A percentile compares a stretch with the other conserved stretches of the same genome.
Conservation (phyloP, 441 rosid species). For the Croton setiger region DNA sequence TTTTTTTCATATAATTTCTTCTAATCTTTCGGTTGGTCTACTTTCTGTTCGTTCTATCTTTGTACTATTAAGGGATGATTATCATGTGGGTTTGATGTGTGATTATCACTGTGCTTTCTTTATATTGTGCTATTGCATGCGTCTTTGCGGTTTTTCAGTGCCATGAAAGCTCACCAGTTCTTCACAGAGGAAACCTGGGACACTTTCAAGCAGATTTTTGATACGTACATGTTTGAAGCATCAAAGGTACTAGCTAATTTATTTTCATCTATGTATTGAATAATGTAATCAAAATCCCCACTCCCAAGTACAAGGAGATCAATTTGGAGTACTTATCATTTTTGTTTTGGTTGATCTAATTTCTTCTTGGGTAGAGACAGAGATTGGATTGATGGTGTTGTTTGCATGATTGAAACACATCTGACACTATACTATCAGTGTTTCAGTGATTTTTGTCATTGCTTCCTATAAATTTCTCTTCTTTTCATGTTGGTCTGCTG, state of each 20-base stretch:
- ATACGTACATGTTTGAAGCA: conserved; percentile 78
- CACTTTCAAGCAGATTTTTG: conserved; percentile 77
- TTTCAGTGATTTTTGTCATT: not conserved
- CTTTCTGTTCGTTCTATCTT: not conserved
- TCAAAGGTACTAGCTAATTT: conserved; percentile 58
- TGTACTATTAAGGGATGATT: conserved; percentile 13
- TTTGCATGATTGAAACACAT: not conserved
- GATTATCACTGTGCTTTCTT: conserved; percentile 22
- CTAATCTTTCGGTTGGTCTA: not conserved
- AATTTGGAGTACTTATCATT: not conserved
- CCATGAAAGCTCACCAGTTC: conserved; percentile 88
- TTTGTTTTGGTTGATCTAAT: not conserved
- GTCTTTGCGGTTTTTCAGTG: conserved; percentile 56
- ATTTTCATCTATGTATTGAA: not conserved
- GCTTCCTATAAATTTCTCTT: not conserved
- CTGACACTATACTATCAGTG: not conserved
- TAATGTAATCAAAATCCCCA: not conserved
- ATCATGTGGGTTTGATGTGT: conserved; percentile 6
- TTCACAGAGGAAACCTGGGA: conserved; percentile 90
- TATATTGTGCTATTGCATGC: conserved; percentile 35
- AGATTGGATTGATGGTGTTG: not conserved
- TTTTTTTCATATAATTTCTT: not conserved
- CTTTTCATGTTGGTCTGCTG: not conserved
- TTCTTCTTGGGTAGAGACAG: not conserved
- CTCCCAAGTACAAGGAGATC: not conserved